Base-by-base conservation (phyloP, 2,329 filamentous ascomycete species). In the Phyllosticta citribraziliensis region DNA sequence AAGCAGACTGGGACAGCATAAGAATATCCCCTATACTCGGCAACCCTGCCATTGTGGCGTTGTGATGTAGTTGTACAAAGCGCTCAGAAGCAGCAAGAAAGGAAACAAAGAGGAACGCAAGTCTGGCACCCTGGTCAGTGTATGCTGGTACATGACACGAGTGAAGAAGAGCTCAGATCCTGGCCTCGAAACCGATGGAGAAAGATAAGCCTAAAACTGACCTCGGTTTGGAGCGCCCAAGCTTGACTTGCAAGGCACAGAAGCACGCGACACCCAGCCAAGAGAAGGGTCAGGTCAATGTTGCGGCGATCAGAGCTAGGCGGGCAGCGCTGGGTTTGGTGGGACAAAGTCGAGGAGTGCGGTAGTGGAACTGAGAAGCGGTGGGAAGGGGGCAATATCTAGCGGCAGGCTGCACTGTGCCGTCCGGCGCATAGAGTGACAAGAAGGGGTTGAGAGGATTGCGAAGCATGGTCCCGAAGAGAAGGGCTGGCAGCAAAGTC, bases 1-100 rank as follows among this genome's bases (percentile, higher is more conserved):
- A 79, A 22, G 77, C 76, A 52, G 73, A 70, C 65, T 79, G 76
- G 5, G 75, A 78, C 17, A 79, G 70, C 72, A 76, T 75, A 51
- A 79, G 65, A 20, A 78, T 75, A 67, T 79, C 77, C 61, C 76
- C 77, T 62, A 72, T 68, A 27, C 64, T 74, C 61, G 70, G 71
- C 63, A 71, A 58, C 11, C 57, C 67, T 57, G 69, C 60, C 71
- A 73, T 74, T 22, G 22, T 56, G 19, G 12, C 20, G 5, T 14
- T 6, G 14, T n/a, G 40, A n/a, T 47, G 40, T n/a, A n/a, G 40
- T 47, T n/a, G 17, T n/a, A n/a, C 14, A 47, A n/a, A 3, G 40
- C 40, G 6, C 12, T n/a, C 2, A 12, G 17, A n/a, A 47, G 14
- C 40, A 4, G 40, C 17, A 40, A 40, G 40, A 6, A 6, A 47